These are phyloP conservation scores for Paecilomyces variotii DNA, from an alignment of 2,329 filamentous ascomycete species.

Conservation along the genomic window DNA sequence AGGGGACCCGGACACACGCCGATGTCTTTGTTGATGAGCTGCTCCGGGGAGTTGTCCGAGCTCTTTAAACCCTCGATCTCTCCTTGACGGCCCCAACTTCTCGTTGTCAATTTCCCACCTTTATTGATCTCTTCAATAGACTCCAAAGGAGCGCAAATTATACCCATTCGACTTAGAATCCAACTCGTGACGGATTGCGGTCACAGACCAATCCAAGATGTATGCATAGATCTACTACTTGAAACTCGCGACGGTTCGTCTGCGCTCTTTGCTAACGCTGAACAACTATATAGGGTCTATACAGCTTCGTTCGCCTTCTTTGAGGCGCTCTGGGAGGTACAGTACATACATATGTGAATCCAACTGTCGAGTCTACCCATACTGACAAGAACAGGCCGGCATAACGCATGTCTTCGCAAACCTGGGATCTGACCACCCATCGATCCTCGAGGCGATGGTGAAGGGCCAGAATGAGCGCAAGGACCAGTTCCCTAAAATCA, in stretches of 20 bases:
- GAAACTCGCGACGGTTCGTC: not conserved
- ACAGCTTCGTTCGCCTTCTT: slow-evolving; percentile 77
- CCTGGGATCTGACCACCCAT: slow-evolving; percentile 55
- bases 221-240: not conserved
- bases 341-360: slow-evolving; percentile 22
- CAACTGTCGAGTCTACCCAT: slow-evolving; percentile 2
- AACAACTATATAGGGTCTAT: slow-evolving; percentile 34
- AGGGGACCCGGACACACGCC: not conserved
- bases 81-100: not conserved
- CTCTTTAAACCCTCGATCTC: not conserved
- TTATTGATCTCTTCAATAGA: not conserved
- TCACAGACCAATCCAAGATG: not conserved
- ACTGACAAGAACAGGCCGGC: slow-evolving; percentile 30
- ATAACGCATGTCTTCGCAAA: slow-evolving; percentile 47
- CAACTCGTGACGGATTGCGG: not conserved
- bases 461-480: slow-evolving; percentile 62
- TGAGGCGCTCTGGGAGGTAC: slow-evolving; percentile 67
- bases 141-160: not conserved
- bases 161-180: not conserved
- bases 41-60: not conserved
- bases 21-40: not conserved
- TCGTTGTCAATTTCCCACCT: not conserved
- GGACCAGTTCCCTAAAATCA: slow-evolving; percentile 60
- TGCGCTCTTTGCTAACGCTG: not conserved
- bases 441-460: slow-evolving; percentile 72